These are phyloP conservation scores for Saturnispora kantuleensis DNA, from an alignment of 805 yeast species.

Conservation along the genomic window DNA sequence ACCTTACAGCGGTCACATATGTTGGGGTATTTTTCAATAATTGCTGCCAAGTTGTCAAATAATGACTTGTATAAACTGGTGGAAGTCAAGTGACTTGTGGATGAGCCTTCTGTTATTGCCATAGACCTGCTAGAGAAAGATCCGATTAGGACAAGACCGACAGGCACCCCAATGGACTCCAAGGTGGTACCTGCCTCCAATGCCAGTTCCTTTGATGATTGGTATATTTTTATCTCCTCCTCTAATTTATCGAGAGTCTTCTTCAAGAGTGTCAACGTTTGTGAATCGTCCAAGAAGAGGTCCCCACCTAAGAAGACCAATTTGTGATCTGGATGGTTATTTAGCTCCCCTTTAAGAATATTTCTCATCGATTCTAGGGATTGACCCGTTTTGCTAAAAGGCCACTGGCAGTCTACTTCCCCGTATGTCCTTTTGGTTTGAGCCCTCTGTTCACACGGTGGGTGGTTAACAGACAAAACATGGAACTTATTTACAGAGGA, in stretches of 20 bases:
- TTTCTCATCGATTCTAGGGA: constrained; percentile 51
- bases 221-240: constrained; percentile 27
- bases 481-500: constrained; percentile 62
- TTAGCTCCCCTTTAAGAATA: constrained; percentile 40
- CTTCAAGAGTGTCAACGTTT: constrained; percentile 51
- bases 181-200: constrained; percentile 9
- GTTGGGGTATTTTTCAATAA: constrained; percentile 50
- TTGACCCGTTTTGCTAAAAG: constrained; percentile 30
- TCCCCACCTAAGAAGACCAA: constrained; percentile 70
- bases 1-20: constrained; percentile 46
- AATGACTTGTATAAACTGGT: constrained; percentile 50
- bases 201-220: constrained; percentile 15
- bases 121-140: constrained; percentile 66
- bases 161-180: constrained; percentile 24
- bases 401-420: constrained; percentile 50
- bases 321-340: constrained; percentile 40
- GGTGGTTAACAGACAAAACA: constrained; percentile 72
- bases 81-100: constrained; percentile 36
- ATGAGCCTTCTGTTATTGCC: constrained; percentile 41
- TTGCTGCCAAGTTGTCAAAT: constrained; percentile 65
- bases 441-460: constrained; percentile 75
- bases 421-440: constrained; percentile 64
- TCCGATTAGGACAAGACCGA: constrained; percentile 64
- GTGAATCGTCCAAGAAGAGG: constrained; percentile 50
- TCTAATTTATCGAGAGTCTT: constrained; percentile 51